These are phyloP conservation scores for Pythium phragmiticola DNA, from an alignment of 352 stramenopile species.

Conservation along the genomic window DNA sequence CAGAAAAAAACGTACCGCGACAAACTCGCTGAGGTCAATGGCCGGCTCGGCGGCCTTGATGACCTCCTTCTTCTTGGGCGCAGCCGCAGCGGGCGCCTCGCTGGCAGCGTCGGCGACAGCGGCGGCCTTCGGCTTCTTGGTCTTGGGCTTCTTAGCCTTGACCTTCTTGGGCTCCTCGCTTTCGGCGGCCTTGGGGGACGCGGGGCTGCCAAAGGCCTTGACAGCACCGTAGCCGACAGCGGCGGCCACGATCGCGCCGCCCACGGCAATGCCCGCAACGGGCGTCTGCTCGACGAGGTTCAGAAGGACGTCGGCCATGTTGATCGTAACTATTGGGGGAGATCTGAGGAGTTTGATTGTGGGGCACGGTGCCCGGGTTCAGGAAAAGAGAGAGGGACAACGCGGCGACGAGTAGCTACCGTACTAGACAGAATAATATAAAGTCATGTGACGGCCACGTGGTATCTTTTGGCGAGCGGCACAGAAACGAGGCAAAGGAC, in stretches of 20 bases:
- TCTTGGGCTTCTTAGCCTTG: conserved; percentile 61
- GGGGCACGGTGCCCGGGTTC: not conserved
- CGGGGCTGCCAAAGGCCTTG: conserved; percentile 55
- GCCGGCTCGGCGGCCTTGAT: conserved; percentile 31
- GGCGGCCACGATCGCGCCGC: conserved; percentile 61
- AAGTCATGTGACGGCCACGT: conserved; percentile 6
- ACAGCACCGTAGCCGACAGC: conserved; percentile 67
- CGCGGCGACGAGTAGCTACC: conserved; percentile 2
- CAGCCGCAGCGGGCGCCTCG: conserved; percentile 25
- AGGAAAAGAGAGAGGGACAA: conserved; percentile 16
- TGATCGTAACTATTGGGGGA: not conserved
- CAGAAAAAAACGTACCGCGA: conserved; percentile 29
- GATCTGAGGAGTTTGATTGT: too few relatives aligned
- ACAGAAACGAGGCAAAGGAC: conserved; percentile 7
- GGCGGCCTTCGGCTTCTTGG: conserved; percentile 42
- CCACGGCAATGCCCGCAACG: conserved; percentile 59
- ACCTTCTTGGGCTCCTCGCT: conserved; percentile 34
- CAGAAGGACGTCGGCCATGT: conserved; percentile 66
- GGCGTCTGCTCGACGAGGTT: conserved; percentile 65
- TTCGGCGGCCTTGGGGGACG: conserved; percentile 23
- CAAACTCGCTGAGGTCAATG: conserved; percentile 76
- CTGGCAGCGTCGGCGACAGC: conserved; percentile 12
- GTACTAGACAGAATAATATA: conserved; percentile 9
- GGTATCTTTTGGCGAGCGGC: not conserved
- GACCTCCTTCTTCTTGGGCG: conserved; percentile 47